Base-by-base conservation (phyloP, 306 rosid genomes). In the Corylus avellana region DNA sequence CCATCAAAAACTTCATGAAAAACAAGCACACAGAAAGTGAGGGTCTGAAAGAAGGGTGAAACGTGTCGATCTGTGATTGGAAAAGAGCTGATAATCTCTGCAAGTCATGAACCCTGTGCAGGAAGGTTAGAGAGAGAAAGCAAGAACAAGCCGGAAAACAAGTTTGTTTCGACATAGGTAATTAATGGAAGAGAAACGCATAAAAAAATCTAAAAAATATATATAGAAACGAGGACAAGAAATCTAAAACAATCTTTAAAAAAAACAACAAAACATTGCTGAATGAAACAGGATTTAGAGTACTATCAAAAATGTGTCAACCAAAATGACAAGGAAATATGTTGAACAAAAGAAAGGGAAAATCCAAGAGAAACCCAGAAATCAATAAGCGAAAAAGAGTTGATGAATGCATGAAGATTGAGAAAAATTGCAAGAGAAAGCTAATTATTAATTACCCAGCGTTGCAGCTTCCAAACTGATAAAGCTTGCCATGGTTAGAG, bases 401-500 rank as follows among this genome's bases (percentile, higher is more conserved):
- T 8, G 2, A 2, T 37, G 11, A 16, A 66, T 35, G 37, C 25
- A 17, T 7, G 8, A 39, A 14, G 32, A 56, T 8, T 8, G 48
- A 47, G 56, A 63, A 54, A 54, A 63, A 20, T 32, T 0, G 56
- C 48, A 50, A 62, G 20, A 50, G 16, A 16, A 17, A 64, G 71
- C 18, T 47, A 22, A 22, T 22, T 22, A 22, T 22, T 22, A 22
- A 22, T 22, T 81, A 87, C 91, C 87, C 88, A 10, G 87, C 59
- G 68, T 49, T 49, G 53, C 53, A 49, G 53, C 87, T 88, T 16
- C 84, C 79, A 68, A 80, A 88, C 72, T 88, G 87, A 63, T 37
- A 83, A 42, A 88, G 89, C 89, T 88, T 88, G 80, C 89, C 91
- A 50, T 87, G 83, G 39, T 81, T 85, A 59, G 91, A 88, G 87